phyloP scores from a whole-genome alignment of 2,329 filamentous ascomycete genomes.

The Exophiala oligosperma region DNA sequence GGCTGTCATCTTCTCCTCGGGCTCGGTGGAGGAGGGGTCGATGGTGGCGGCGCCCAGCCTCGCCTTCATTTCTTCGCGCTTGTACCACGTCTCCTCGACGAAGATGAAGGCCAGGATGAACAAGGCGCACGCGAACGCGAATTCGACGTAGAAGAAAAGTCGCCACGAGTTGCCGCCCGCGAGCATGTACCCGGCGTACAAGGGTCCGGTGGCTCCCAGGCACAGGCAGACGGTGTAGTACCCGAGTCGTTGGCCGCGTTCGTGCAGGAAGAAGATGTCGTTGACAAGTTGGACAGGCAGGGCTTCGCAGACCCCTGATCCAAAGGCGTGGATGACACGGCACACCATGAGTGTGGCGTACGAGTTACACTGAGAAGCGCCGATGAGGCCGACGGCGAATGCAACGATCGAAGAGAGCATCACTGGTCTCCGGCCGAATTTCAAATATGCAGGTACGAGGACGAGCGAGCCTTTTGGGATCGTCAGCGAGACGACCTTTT shows the following conservation, averaged over 20 bases:
- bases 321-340: constrained; percentile 44
- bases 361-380: constrained; percentile 41
- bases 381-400: constrained; percentile 46
- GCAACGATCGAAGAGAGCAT: constrained; percentile 12
- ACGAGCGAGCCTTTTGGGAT: constrained; percentile 45
- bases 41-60: constrained; percentile 12
- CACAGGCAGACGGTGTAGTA: constrained; percentile 54
- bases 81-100: constrained; percentile 61
- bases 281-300: constrained; percentile 50
- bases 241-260: constrained; percentile 53
- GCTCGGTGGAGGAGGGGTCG: not conserved
- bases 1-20: constrained; percentile 16
- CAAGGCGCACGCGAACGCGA: constrained; percentile 52
- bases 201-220: constrained; percentile 42
- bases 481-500: constrained; percentile 25
- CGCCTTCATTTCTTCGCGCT: constrained; percentile 21
- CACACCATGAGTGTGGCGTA: constrained; percentile 45
- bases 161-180: constrained; percentile 59
- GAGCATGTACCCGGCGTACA: constrained; percentile 64
- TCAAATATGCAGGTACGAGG: constrained; percentile 55
- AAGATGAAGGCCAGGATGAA: constrained; percentile 56
- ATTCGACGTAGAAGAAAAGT: constrained; percentile 62
- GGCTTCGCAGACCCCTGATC: constrained; percentile 48
- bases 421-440: not conserved
- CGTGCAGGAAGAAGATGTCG: constrained; percentile 50